A percentile compares a stretch with the other conserved stretches of the same genome.
phyloP scores from a whole-genome alignment of 2,329 filamentous ascomycete species.

The Penicillium sp. region DNA sequence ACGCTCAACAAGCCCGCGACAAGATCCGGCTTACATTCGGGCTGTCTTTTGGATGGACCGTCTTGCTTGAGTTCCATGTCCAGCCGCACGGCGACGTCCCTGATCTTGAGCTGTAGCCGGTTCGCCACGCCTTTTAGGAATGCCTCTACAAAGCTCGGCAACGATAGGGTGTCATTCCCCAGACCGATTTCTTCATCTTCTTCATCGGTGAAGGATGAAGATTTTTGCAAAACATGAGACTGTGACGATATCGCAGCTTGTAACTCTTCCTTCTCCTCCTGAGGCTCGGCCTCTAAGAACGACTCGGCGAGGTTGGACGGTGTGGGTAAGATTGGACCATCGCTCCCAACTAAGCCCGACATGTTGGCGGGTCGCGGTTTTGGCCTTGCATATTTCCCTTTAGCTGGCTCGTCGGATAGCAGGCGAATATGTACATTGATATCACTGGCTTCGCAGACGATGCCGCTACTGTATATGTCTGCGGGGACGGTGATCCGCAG shows the following conservation, averaged over 20 bases:
- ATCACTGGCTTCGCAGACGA: constrained; percentile 77
- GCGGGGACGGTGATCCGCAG: constrained; percentile 82
- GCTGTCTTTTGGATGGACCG: constrained; percentile 32
- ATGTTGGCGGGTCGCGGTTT: constrained; percentile 10
- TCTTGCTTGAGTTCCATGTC: constrained; percentile 48
- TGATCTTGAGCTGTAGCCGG: constrained; percentile 54
- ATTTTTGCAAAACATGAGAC: constrained; percentile 51
- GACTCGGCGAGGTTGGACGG: constrained; percentile 60
- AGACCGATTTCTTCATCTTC: constrained; percentile 52
- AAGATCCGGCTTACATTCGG: constrained; percentile 37
- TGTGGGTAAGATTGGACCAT: constrained; percentile 48
- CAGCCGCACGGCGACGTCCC: constrained; percentile 52
- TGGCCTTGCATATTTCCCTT: constrained; percentile 30
- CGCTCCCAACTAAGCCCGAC: constrained; percentile 25
- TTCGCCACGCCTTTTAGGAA: constrained; percentile 60
- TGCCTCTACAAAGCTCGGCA: constrained; percentile 59
- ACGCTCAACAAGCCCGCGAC: constrained; percentile 37
- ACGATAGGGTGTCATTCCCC: constrained; percentile 54
- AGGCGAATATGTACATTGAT: constrained; percentile 69
- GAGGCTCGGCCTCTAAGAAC: constrained; percentile 58
- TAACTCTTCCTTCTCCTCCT: constrained; percentile 56
- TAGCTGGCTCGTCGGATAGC: constrained; percentile 39
- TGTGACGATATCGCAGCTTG: constrained; percentile 56
- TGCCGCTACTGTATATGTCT: constrained; percentile 81
- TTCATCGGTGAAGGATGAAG: constrained; percentile 47